Conservation (phyloP, 2,329 filamentous ascomycete species). For the Magnaporthiopsis rhizophila region DNA sequence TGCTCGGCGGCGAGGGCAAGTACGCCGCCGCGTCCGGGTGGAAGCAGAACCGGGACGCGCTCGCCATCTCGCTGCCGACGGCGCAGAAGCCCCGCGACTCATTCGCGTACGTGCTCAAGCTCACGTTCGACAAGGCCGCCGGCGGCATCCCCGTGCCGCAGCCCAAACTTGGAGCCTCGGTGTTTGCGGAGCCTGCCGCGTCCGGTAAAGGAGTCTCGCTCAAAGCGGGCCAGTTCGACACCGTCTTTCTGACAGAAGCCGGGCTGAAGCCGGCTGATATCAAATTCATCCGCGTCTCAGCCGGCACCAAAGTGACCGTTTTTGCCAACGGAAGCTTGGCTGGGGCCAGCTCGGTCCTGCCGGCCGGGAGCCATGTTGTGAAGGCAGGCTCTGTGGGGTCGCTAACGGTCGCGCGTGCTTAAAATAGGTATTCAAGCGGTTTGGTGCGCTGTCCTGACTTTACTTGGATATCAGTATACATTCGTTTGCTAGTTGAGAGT, state of each 20-base stretch:
- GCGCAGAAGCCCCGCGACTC: background rate
- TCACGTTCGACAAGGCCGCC: background rate
- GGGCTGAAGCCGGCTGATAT: background rate
- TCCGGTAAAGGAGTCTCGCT: constrained; percentile 1
- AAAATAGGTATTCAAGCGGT: too few relatives aligned
- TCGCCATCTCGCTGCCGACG: background rate
- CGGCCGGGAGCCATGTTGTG: too few relatives aligned
- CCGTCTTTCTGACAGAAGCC: background rate
- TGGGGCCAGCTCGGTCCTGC: background rate
- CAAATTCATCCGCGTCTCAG: constrained; percentile 1
- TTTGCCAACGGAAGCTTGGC: background rate
- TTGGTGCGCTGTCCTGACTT: too few relatives aligned
- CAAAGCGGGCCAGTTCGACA: background rate
- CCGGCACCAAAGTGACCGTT: background rate
- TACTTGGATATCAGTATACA: too few relatives aligned
- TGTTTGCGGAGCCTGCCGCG: background rate
- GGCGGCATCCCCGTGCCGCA: constrained; percentile 4
- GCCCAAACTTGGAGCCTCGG: background rate
- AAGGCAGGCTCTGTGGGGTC: too few relatives aligned
- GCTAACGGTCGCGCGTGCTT: too few relatives aligned
- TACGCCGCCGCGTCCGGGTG: background rate
- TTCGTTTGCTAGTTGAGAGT: too few relatives aligned
- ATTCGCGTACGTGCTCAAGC: constrained; percentile 5
- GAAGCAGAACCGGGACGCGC: background rate
- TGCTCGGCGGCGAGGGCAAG: background rate